Conservation (phyloP, 495 filamentous ascomycete genomes). For the Xylaria longipes region DNA sequence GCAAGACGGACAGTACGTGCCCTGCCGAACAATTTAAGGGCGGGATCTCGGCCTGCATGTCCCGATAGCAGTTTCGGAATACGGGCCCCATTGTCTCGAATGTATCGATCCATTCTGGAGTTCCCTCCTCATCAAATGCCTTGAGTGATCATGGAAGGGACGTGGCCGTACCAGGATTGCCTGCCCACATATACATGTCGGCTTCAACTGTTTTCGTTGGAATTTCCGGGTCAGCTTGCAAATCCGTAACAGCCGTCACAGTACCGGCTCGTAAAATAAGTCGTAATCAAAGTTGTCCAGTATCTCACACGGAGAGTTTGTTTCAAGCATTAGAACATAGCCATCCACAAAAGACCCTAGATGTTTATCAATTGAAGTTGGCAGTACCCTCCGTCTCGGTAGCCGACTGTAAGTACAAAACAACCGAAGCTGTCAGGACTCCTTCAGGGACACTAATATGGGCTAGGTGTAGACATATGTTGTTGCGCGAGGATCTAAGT, state of each 20-base stretch:
- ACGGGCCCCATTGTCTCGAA: not conserved
- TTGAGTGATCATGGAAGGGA: not conserved
- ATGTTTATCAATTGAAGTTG: not conserved
- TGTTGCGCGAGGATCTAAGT: too few relatives aligned
- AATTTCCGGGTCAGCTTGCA: not conserved
- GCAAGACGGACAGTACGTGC: too few relatives aligned
- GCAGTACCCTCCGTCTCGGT: too few relatives aligned
- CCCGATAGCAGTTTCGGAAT: too few relatives aligned
- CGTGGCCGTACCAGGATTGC: not conserved
- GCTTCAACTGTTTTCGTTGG: not conserved
- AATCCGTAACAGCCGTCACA: not conserved
- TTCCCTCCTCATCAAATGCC: not conserved
- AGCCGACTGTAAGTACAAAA: too few relatives aligned
- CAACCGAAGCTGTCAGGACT: too few relatives aligned
- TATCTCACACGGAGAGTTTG: not conserved
- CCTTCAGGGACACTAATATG: too few relatives aligned
- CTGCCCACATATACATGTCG: slow-evolving; percentile 14
- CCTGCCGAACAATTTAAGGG: too few relatives aligned
- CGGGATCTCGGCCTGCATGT: too few relatives aligned
- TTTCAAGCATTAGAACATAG: not conserved
- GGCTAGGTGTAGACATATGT: too few relatives aligned
- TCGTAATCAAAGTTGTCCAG: slow-evolving; percentile 7
- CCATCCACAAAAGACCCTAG: not conserved
- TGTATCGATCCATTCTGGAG: not conserved
- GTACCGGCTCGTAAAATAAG: not conserved